A percentile compares a stretch with the other conserved stretches of the same genome.
phyloP scores from a whole-genome alignment of 129 eudicot species.

The Chrysanthemum seticuspe region DNA sequence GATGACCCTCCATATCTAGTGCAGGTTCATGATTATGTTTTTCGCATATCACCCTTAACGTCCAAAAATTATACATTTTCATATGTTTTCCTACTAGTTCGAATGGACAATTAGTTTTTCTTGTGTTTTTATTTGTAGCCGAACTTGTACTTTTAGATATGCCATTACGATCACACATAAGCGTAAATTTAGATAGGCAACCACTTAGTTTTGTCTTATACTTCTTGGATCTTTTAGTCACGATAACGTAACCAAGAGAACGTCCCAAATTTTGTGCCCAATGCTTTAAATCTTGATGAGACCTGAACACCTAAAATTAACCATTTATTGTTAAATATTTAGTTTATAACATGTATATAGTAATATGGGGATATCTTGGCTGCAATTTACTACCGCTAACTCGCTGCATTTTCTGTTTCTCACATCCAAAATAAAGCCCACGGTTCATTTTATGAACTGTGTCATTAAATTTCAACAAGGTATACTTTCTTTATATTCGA shows the following conservation, averaged over 20 bases:
- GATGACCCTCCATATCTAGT: constrained; percentile 21
- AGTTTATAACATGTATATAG: not conserved
- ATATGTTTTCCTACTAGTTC: constrained; percentile 10
- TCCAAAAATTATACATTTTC: constrained; percentile 12
- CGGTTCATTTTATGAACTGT: too few relatives aligned
- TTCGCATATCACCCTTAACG: constrained; percentile 21
- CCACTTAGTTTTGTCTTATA: not conserved
- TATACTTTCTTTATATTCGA: too few relatives aligned
- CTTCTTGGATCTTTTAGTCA: constrained; percentile 7
- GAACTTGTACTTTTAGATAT: constrained; percentile 8
- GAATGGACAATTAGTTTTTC: constrained; percentile 22
- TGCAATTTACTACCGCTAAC: too few relatives aligned
- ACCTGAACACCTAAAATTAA: constrained; percentile 21
- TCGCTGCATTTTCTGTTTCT: too few relatives aligned
- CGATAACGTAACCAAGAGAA: constrained; percentile 20
- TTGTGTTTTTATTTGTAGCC: not conserved
- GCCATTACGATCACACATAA: constrained; percentile 28
- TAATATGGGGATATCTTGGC: too few relatives aligned
- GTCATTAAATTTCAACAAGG: too few relatives aligned
- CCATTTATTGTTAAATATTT: not conserved
- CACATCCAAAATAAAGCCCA: too few relatives aligned
- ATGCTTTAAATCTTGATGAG: constrained; percentile 19
- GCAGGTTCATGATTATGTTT: constrained; percentile 26
- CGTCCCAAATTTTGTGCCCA: constrained; percentile 25
- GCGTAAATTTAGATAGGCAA: not conserved